Evolutionary conservation across 805 yeast species (phyloP), one percentile per base, ranked within the genome.

Genomic region (Wilhelminamyces savonicus): DNA sequence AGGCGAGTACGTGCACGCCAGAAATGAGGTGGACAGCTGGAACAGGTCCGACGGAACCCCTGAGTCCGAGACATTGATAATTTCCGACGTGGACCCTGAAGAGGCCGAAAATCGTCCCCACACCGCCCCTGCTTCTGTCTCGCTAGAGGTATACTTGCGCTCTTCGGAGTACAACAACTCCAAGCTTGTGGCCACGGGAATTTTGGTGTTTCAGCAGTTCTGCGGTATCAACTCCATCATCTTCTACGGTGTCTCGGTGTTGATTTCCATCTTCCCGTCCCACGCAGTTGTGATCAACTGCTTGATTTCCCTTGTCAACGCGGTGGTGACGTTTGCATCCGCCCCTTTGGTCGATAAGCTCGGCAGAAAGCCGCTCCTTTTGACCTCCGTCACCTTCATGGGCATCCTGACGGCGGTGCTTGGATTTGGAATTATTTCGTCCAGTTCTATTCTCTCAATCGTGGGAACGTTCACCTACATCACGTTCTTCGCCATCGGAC

Each of bases 151-250:
- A 8, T 87, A 84, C 49, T 40, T 82, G 25, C 62, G 64, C 1
- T 57, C 66, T 12, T 57, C 73, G 0, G 65, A 55, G 25, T 86
- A 72, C 55, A 52, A 59, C 20, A 72, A 71, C 30, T 77, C 92
- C 4, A 64, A 78, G 27, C 45, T 71, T 13, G 81, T 78, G 1
- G 82, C 87, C 7, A 74, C 87, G 0, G 74, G 81, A 2, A 69
- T 86, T 12, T 72, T 88, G 66, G 60, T 79, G 13, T 80, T 88
- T 12, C 98, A 92, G 59, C 98, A 92, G 54, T 74, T 90, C 34
- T 78, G 86, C 44, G 98, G 98, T 20, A 84, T 92, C 50, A 92
- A 92, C 54, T 77, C 95, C 2, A 86, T 92, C 36, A 76, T 92
- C 13, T 85, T 90, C 51, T 92, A 90, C 53, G 98, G 98, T 4